Base-by-base conservation (phyloP, 805 yeast genomes). In the Metschnikowia amazonensis region DNA sequence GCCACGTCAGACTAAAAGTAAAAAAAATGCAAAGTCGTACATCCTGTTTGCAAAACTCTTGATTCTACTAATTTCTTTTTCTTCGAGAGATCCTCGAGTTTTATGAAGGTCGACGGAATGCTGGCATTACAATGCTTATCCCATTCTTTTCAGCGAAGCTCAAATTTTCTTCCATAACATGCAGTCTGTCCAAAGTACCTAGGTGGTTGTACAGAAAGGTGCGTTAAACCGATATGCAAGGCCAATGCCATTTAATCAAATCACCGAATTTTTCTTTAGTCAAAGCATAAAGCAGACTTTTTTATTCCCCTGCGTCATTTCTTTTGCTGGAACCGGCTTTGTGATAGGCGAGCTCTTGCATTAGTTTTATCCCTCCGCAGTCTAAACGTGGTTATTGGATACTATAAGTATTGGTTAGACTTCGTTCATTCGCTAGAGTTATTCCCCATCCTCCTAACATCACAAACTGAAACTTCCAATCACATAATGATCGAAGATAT, bases 401-500 rank as follows among this genome's bases (percentile, higher is more conserved):
- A 13, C 21, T 37, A 37, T 37, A 37, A 37, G 25, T 36, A 36
- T n/a, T 29, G 16, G 13, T 23, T 9, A 16, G n/a, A 16, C 31
- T 28, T 13, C 31, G 5, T 8, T 28, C n/a, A 1, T 13, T n/a
- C 8, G 13, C 10, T n/a, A 10, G 13, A 27, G 11, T 8, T 1
- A 10, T 10, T 9, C 29, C 29, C 13, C 29, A 27, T 27, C 11
- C 29, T 11, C 29, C 11, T 27, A 11, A 27, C 5, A 27, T 2
- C 13, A 4, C n/a, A n/a, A n/a, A n/a, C n/a, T n/a, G n/a, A n/a
- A n/a, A n/a, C n/a, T n/a, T n/a, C n/a, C n/a, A n/a, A n/a, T n/a
- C n/a, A n/a, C 31, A 28, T n/a, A 27, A 49, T 51, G 53, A 31
- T 46, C 16, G 46, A 42, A 2, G 34, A 39, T 14, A 3, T 59